A percentile compares a stretch with the other conserved stretches of the same genome.
Evolutionary conservation across 495 filamentous ascomycete genomes (phyloP).

Genomic region (Neurospora sp.): DNA sequence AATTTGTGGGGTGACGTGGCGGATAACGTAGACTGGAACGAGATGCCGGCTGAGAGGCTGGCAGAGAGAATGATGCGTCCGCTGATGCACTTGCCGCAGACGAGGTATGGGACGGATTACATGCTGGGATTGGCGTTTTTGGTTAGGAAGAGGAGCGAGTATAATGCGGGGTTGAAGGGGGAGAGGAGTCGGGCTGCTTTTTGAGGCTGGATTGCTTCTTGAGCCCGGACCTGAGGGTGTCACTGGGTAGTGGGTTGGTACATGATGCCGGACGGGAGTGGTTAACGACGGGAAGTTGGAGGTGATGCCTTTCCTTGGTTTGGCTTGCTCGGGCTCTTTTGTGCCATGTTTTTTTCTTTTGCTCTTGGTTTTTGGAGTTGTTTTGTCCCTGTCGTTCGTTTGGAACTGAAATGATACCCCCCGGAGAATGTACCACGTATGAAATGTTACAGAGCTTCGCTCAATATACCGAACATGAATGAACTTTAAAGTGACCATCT

Average conservation of each 20-base stretch:
- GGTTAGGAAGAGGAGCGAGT: constrained; percentile 35
- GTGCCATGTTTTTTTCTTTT: background rate
- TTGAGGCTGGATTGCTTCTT: background rate
- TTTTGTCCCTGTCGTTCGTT: background rate
- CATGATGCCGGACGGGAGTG: too few species aligned
- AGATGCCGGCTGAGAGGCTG: constrained; percentile 36
- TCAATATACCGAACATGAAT: background rate
- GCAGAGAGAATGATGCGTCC: constrained; percentile 29
- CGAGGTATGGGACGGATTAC: constrained; percentile 26
- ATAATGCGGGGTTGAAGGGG: constrained; percentile 20
- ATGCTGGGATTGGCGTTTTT: constrained; percentile 35
- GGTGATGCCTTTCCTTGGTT: background rate
- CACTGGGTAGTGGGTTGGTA: too few species aligned
- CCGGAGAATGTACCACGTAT: background rate
- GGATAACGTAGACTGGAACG: constrained; percentile 23
- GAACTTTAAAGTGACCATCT: background rate
- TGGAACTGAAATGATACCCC: background rate
- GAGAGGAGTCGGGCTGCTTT: constrained; percentile 26
- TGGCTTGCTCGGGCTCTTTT: background rate
- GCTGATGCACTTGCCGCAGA: constrained; percentile 26
- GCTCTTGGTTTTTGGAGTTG: background rate
- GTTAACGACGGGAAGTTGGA: background rate
- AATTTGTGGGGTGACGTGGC: constrained; percentile 35
- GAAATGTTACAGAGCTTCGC: background rate
- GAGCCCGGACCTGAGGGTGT: too few species aligned